These are phyloP conservation scores for Nicotiana obtusifolia DNA, from an alignment of 257 asterid genomes.

Conservation along the genomic window DNA sequence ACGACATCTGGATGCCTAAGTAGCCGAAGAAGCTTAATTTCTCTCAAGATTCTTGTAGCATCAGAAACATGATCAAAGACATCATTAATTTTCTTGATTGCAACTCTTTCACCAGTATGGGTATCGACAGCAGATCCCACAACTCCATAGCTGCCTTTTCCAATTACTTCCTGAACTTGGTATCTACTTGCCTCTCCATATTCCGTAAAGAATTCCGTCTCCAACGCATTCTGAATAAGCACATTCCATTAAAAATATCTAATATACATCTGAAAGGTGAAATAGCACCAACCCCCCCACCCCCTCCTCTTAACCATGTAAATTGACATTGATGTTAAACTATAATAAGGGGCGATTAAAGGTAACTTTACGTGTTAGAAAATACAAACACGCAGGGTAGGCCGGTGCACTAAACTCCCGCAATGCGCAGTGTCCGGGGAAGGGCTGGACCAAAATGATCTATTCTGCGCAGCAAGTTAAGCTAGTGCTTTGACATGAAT, in stretches of 20 bases:
- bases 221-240: slow-evolving; percentile 49
- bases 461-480: too few species aligned
- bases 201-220: slow-evolving; percentile 85
- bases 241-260: neutral
- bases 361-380: neutral
- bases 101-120: slow-evolving; percentile 86
- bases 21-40: slow-evolving; percentile 89
- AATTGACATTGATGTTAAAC: neutral
- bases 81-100: slow-evolving; percentile 94
- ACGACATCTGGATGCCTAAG: slow-evolving; percentile 94
- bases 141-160: slow-evolving; percentile 97
- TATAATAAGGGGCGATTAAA: neutral
- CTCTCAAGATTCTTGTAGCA: slow-evolving; percentile 90
- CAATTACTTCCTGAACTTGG: slow-evolving; percentile 89
- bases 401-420: too few species aligned
- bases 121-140: slow-evolving; percentile 87
- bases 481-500: neutral
- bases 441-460: too few species aligned
- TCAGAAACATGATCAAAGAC: slow-evolving; percentile 96
- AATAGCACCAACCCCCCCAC: neutral
- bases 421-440: too few species aligned
- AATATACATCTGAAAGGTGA: slow-evolving; percentile 5
- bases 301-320: neutral
- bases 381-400: neutral
- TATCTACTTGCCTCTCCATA: slow-evolving; percentile 95